phyloP scores from a whole-genome alignment of 192 early-diverging fungal species.

The Pilobolus umbonatus region DNA sequence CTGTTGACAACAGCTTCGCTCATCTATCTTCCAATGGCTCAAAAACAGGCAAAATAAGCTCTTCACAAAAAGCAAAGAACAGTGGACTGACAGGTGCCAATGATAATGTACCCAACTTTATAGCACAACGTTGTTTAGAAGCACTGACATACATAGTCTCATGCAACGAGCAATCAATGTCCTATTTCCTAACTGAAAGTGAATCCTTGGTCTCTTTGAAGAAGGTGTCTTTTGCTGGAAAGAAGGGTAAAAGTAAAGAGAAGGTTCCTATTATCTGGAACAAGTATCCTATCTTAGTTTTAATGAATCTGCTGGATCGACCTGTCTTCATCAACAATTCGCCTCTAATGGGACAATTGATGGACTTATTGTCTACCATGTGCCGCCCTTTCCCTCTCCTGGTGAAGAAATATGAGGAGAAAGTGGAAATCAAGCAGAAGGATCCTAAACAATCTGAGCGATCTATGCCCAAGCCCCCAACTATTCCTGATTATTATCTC shows the following conservation, averaged over 20 bases:
- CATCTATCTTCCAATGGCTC: constrained; percentile 62
- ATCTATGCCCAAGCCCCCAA: constrained; percentile 62
- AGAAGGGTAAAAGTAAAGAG: constrained; percentile 69
- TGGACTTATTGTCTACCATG: constrained; percentile 78
- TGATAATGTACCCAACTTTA: constrained; percentile 81
- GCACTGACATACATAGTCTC: constrained; percentile 74
- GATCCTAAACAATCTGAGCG: constrained; percentile 14
- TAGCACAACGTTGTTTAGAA: constrained; percentile 85
- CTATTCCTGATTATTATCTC: constrained; percentile 78
- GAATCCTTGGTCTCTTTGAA: constrained; percentile 55
- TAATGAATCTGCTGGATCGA: constrained; percentile 81
- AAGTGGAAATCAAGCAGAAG: constrained; percentile 28
- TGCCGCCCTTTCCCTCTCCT: constrained; percentile 69
- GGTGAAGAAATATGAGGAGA: constrained; percentile 48
- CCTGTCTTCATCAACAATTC: constrained; percentile 78
- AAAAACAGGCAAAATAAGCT: constrained; percentile 43
- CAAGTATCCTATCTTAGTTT: constrained; percentile 68
- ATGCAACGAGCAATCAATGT: constrained; percentile 70
- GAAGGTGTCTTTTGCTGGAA: constrained; percentile 34
- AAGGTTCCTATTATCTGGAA: constrained; percentile 34
- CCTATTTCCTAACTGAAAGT: constrained; percentile 74
- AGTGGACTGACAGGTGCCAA: constrained; percentile 23
- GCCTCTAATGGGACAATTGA: constrained; percentile 80
- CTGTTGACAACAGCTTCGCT: constrained; percentile 73
- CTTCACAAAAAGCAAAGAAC: constrained; percentile 11